Base-by-base conservation (phyloP, 495 filamentous ascomycete genomes). In the Hypoxylon intermedium region DNA sequence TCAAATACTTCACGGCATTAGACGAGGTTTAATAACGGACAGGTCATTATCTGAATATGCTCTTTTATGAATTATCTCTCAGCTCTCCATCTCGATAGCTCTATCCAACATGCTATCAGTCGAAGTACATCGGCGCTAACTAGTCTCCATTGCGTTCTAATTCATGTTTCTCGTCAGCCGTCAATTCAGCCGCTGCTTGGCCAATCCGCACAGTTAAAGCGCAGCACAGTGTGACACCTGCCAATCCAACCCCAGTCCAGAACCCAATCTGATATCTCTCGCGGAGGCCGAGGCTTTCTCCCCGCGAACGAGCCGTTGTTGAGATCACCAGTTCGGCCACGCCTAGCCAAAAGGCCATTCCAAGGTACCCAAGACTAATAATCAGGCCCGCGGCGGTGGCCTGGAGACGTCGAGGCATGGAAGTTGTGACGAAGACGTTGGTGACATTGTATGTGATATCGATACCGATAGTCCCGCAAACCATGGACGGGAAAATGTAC, bases 391-490 rank as follows among this genome's bases (percentile, higher is more conserved):
- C 92, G 0, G 90, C 90, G 0, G 92, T 77, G 0, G 89, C 90
- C 69, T 96, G 92, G 34, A 83, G 80, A 6, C 81, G 76, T 33
- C 82, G 79, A 0, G 90, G 87, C 63, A 94, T 76, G 4, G 82
- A 83, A 0, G 88, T 90, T 0, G 89, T 92, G 68, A 93, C 88
- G 69, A 94, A 95, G 41, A 96, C 85, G 66, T 92, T 94, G 31
- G 89, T 83, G 6, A 96, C 79, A 63, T 90, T 92, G 78, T 87
- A 96, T 20, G 85, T 89, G 56, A 94, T 86, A 65, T 96, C 92
- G 41, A 95, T 88, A 4, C 88, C 92, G 30, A 93, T 76, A 0
- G 92, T 96, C 2, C 84, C 87, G 60, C 86, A 87, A 19, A 93
- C 73, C 92, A 95, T 96, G 19, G 89, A 76, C 0, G 92, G 90